A percentile compares a stretch with the other conserved stretches of the same genome.
Conservation (phyloP, 2,329 filamentous ascomycete species). For the Colletotrichum camelliae region DNA sequence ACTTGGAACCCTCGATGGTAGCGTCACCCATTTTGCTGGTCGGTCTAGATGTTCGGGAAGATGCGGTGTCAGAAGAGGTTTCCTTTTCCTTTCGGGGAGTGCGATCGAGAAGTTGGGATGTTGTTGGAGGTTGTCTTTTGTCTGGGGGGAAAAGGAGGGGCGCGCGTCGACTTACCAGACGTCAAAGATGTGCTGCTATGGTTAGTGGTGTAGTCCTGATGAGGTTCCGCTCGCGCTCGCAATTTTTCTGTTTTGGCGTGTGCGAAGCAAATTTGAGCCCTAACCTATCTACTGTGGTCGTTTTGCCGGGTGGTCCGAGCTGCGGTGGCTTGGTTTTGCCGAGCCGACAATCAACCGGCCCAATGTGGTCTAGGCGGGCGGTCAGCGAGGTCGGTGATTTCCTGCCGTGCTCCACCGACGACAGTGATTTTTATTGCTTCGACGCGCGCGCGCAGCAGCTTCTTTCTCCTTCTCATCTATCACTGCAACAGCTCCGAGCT, state of each 20-base stretch:
- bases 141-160: conserved; percentile 17
- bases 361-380: neutral
- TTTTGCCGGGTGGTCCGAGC: neutral
- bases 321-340: conserved; percentile 7
- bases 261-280: neutral
- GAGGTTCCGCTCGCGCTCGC: conserved; percentile 3
- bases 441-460: neutral
- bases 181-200: conserved; percentile 22
- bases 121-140: conserved; percentile 27
- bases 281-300: neutral
- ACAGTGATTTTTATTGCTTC: conserved; percentile 9
- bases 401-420: conserved; percentile 10
- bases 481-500: neutral
- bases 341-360: neutral
- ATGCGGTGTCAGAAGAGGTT: conserved; percentile 14
- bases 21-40: conserved; percentile 80
- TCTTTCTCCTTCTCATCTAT: neutral
- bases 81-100: neutral
- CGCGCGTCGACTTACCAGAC: conserved; percentile 23
- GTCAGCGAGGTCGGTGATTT: neutral
- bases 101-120: conserved; percentile 19
- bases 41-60: conserved; percentile 48
- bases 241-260: conserved; percentile 11
- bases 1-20: conserved; percentile 81
- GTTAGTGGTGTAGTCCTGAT: conserved; percentile 11